Base-by-base conservation (phyloP, 371 early-diverging fungal species). In the Lichtheimia ramosa region DNA sequence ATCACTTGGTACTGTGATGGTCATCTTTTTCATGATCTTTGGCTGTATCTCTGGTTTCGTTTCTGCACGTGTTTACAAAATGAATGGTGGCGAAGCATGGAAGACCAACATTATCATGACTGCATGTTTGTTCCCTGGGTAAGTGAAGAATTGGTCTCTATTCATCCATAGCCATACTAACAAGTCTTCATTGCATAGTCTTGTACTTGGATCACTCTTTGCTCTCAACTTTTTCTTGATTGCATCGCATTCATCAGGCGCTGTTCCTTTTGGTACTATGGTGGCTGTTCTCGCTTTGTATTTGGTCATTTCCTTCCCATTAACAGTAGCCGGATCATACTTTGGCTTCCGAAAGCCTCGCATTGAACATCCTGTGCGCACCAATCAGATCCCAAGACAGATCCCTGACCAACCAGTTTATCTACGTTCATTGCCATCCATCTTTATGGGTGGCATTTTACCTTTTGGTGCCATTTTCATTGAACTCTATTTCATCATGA, bases 191-290 rank as follows among this genome's bases (percentile, higher is more conserved):
- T 58, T 23, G 24, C 20, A 27, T 48, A 84, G 86, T 40, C 41
- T 83, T 43, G 78, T 94, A 16, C 88, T 92, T 64, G 70, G 81
- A 43, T 67, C 84, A 51, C 83, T 92, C 57, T 62, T 95, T 41
- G 70, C 85, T 13, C 83, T 98, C 74, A 98, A 98, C 81, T 89
- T 96, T 55, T 90, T 96, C 82, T 81, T 97, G 69, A 85, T 93
- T 41, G 85, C 81, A 18, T 84, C 89, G 6, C 77, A 88, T 34
- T 96, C 97, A 3, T 96, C 96, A 1, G 92, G 90, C 12, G 96
- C 97, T 1, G 96, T 96, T n/a, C 97, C 97, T 0, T 92, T 91
- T 63, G 89, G 92, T 2, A 94, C 97, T 3, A 83, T 96, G 81
- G 51, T 97, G 49, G 91, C 92, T 14, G 69, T 96, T 8, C 75